Conservation (phyloP, 257 asterid species). For the Solanum ossicruentum region DNA sequence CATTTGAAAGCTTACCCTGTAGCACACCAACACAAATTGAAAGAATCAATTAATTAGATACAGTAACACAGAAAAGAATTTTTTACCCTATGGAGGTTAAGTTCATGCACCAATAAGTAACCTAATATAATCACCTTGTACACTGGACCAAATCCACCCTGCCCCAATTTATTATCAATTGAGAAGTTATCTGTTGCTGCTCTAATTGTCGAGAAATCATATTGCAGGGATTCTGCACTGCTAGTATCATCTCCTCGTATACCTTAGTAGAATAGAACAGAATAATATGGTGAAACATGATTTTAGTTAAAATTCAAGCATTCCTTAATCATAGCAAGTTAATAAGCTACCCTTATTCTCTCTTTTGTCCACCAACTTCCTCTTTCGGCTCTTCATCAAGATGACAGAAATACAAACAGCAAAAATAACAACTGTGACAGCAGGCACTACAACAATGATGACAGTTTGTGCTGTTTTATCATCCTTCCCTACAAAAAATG, state of each 20-base stretch:
- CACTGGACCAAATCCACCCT: slow-evolving; percentile 16
- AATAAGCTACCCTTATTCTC: not conserved
- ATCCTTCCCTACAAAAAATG: not conserved
- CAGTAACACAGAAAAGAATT: not conserved
- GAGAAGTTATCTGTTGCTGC: slow-evolving; percentile 11
- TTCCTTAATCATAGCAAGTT: not conserved
- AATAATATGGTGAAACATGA: not conserved
- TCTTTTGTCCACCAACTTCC: not conserved
- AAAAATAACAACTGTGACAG: not conserved
- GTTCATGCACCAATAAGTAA: not conserved
- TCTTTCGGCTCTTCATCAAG: not conserved
- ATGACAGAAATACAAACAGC: not conserved
- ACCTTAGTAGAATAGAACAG: not conserved
- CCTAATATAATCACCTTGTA: not conserved
- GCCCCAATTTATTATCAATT: slow-evolving; percentile 1
- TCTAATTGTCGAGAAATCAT: slow-evolving; percentile 2
- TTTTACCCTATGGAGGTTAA: not conserved
- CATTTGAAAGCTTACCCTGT: not conserved
- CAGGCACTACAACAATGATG: not conserved
- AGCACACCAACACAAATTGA: not conserved
- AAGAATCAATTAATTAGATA: not conserved
- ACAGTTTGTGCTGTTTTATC: not conserved
- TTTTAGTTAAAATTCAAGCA: not conserved
- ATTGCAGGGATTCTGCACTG: slow-evolving; percentile 4
- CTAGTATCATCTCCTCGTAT: not conserved